Base-by-base conservation (phyloP, 345 rosid species). In the Salix koriyanagi region DNA sequence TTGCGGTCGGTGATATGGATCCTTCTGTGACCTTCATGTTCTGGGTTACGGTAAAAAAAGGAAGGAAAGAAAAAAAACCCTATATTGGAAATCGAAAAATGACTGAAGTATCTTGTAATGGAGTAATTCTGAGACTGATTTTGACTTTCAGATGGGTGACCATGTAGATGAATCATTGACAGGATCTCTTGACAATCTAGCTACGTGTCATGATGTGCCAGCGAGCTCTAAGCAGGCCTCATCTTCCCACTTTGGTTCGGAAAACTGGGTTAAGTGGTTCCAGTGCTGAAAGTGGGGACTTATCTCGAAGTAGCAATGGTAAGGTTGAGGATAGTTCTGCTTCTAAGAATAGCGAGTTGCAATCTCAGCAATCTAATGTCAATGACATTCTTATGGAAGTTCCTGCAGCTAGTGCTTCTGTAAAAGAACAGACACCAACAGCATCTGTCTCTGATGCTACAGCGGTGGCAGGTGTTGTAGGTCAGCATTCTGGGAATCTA, bases 101-200 rank as follows among this genome's bases (percentile, higher is more conserved):
- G 75, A 36, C 65, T 13, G 34, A 50, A 37, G 13, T 73, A 48
- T 62, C 60, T 14, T 65, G 39, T 19, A 65, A n/a, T 2, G n/a
- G 41, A 50, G 65, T 48, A 60, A 71, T 71, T 71, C 50, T 36
- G 37, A 10, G 15, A 30, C 12, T 50, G 28, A 19, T 39, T 71
- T 64, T 46, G 52, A 54, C 74, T 71, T 48, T 28, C 71, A 77
- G 80, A 41, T 21, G 65, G 71, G 48, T 11, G 76, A 52, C 54
- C 71, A 13, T 52, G 7, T 39, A 32, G 80, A 54, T 71, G 76
- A 77, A 34, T 52, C 76, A 19, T 26, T 52, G 21, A 18, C 56
- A n/a, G 14, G 4, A 25, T 64, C 76, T 64, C 37, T 37, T 71
- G 39, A 65, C 12, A 71, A 50, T 26, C 7, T 65, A 28, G 41